A percentile compares a stretch with the other conserved stretches of the same genome.
Conservation (phyloP, 2,329 filamentous ascomycete genomes). For the Rhexocercosporidium sp. region DNA sequence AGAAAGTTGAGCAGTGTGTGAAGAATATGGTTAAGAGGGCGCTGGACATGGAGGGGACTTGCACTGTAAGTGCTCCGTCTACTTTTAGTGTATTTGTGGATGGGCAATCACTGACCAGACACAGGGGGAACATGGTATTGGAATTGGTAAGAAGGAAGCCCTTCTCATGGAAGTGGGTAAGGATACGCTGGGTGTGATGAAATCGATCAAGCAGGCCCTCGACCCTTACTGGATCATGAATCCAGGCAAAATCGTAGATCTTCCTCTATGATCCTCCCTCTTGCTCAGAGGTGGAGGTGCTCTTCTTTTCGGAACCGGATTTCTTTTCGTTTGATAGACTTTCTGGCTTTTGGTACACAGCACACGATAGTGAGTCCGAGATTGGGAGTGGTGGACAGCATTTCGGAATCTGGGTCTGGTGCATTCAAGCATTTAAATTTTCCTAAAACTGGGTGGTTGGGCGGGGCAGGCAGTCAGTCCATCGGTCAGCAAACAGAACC, state of each 20-base stretch:
- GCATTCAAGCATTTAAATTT: background rate
- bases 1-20: conserved; percentile 80
- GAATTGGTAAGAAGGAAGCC: conserved; percentile 83
- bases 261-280: conserved; percentile 42
- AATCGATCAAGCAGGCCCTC: conserved; percentile 78
- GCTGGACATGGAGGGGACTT: conserved; percentile 92
- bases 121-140: conserved; percentile 80
- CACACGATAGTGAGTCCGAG: background rate
- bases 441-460: background rate
- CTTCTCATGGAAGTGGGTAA: conserved; percentile 79
- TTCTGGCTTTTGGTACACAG: background rate
- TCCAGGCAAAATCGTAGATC: conserved; percentile 88
- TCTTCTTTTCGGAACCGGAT: background rate
- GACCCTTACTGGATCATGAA: conserved; percentile 92
- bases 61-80: conserved; percentile 57
- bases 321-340: background rate
- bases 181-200: conserved; percentile 85
- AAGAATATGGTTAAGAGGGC: conserved; percentile 91
- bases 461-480: background rate
- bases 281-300: background rate
- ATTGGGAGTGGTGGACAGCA: background rate
- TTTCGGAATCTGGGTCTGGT: no score
- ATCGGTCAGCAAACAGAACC: conserved; percentile 23
- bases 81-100: conserved; percentile 9
- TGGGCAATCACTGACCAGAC: background rate